Evolutionary conservation across 768 basidiomycete species (phyloP).

Genomic region (Antrodiella citrinella): DNA sequence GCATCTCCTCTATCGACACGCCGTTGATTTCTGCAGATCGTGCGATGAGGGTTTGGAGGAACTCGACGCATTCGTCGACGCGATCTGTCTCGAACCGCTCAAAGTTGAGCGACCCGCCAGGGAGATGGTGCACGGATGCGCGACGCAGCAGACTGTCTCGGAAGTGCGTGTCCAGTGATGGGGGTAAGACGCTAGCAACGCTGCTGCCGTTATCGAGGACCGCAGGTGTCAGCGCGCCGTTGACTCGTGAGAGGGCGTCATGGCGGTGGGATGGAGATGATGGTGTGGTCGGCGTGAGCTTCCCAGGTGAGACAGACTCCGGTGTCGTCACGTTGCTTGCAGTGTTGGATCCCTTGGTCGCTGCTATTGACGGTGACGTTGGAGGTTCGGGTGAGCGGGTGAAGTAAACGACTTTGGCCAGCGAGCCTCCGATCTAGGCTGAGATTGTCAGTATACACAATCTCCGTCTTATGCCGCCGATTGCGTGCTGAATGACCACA

Average conservation of each 20-base stretch:
- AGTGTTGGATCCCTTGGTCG: slow-evolving; percentile 50
- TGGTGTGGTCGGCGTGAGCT: slow-evolving; percentile 6
- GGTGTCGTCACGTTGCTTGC: slow-evolving; percentile 35
- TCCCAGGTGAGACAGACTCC: slow-evolving; percentile 6
- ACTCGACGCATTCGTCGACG: slow-evolving; percentile 75
- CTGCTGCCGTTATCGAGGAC: slow-evolving; percentile 35
- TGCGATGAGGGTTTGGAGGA: slow-evolving; percentile 81
- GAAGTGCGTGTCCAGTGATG: slow-evolving; percentile 36
- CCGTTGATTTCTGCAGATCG: slow-evolving; percentile 80
- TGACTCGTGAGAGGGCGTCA: slow-evolving; percentile 30
- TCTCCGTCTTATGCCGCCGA: slow-evolving; percentile 7
- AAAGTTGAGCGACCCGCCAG: slow-evolving; percentile 96
- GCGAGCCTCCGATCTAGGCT: slow-evolving; percentile 84
- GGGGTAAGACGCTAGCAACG: slow-evolving; percentile 28
- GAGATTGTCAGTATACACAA: background rate
- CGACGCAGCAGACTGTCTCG: slow-evolving; percentile 63
- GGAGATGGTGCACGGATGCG: slow-evolving; percentile 72
- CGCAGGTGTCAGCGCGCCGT: slow-evolving; percentile 78
- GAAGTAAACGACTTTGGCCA: slow-evolving; percentile 98
- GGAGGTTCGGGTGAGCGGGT: slow-evolving; percentile 86
- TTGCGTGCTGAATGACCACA: slow-evolving; percentile 7
- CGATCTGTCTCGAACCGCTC: slow-evolving; percentile 93
- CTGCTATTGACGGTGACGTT: slow-evolving; percentile 62
- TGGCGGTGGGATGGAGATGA: slow-evolving; percentile 22
- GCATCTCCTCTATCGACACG: slow-evolving; percentile 88